phyloP scores from a whole-genome alignment of 1,284 basidiomycete genomes.

The Pseudozyma thailandica region DNA sequence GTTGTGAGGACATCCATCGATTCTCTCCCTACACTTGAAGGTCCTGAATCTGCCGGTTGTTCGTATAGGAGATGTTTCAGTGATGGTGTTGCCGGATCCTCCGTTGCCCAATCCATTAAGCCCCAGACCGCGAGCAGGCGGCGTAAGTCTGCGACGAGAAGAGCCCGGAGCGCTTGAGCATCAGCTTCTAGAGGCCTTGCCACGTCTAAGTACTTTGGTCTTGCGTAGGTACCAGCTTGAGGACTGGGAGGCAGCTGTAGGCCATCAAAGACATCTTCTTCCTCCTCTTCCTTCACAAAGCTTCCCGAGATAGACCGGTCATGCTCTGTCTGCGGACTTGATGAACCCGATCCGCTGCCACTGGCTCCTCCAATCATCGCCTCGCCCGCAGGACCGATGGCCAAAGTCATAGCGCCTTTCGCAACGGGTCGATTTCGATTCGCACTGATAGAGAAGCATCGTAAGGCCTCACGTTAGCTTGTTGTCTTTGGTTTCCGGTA shows the following conservation, averaged over 20 bases:
- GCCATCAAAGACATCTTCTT: constrained; percentile 8
- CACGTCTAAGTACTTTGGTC: constrained; percentile 37
- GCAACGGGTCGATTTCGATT: constrained; percentile 38
- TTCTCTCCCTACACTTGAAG: neutral
- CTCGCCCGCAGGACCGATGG: constrained; percentile 55
- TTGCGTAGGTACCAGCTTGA: constrained; percentile 17
- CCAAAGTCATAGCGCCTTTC: constrained; percentile 39
- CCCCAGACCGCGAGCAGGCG: constrained; percentile 11
- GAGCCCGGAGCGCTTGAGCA: constrained; percentile 25
- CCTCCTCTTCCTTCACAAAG: constrained; percentile 15
- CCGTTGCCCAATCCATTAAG: constrained; percentile 14
- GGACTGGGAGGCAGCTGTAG: constrained; percentile 48
- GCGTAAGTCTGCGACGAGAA: constrained; percentile 26
- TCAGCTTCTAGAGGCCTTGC: constrained; percentile 53
- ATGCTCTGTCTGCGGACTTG: neutral
- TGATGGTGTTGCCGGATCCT: neutral
- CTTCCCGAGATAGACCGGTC: constrained; percentile 4
- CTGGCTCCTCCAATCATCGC: constrained; percentile 9
- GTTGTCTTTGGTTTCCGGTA: neutral
- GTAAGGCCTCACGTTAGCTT: neutral
- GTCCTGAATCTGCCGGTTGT: neutral
- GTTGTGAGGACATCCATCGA: constrained; percentile 21
- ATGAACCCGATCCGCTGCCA: neutral
- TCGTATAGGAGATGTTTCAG: constrained; percentile 12
- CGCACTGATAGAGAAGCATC: constrained; percentile 8